Evolutionary conservation across 2,329 filamentous ascomycete species (phyloP), one percentile per base, ranked within the genome.

Genomic region (Cladophialophora exuberans): DNA sequence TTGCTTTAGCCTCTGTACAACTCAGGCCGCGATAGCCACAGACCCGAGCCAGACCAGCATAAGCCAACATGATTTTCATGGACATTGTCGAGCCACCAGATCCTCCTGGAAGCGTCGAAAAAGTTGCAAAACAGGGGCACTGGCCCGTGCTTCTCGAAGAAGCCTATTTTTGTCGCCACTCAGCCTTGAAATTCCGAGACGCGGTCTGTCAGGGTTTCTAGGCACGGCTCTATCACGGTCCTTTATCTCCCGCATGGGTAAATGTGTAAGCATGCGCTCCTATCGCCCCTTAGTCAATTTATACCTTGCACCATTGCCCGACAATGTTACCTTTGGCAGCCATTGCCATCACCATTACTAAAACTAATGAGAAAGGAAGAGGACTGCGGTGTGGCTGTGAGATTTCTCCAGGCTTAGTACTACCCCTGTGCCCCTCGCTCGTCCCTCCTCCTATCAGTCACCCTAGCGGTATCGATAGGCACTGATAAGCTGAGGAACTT

Each of bases 81-180:
- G n/a, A n/a, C n/a, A n/a, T n/a, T n/a, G n/a, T n/a, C n/a, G n/a
- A n/a, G n/a, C n/a, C n/a, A n/a, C n/a, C n/a, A n/a, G n/a, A 47
- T 10, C 15, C 26, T 28, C 31, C 31, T 7, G 18, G 28, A 56
- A 46, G 23, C 35, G n/a, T 42, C 20, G 30, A 38, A 23, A 31
- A 44, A 10, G 18, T 17, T 5, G 20, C 33, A 39, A 39, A 17
- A 30, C 22, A 13, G 38, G 23, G 30, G 20, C 45, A 17, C 31
- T 38, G 6, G 36, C 7, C 28, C 15, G 28, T 30, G 44, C 52
- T 54, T 47, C 51, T 47, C 28, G 33, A 44, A 50, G 35, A 35
- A 41, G 23, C 50, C 54, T 60, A 60, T 60, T 57, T 55, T 53
- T 60, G 51, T 60, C 58, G 54, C 53, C 56, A 56, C 53, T 56